Base-by-base conservation (phyloP, 768 basidiomycete species). In the Boletus rubescentipes region DNA sequence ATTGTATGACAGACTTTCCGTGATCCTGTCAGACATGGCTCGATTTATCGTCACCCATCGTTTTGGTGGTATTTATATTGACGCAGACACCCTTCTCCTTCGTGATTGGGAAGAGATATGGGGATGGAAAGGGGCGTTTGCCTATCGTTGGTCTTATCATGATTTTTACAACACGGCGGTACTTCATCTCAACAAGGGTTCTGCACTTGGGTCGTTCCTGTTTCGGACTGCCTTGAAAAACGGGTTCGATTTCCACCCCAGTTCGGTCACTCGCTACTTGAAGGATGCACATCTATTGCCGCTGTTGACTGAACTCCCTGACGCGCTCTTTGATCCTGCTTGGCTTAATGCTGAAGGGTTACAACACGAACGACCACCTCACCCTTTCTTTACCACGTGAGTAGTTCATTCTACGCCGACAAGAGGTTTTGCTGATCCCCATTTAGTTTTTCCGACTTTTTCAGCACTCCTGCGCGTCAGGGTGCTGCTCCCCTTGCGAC, bases 91-190 rank as follows among this genome's bases (percentile, higher is more conserved):
- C 4, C 80, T 98, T 62, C 79, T 98, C 60, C 77, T 97, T 15
- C 84, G 94, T 21, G 94, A 97, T 67, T 96, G 95, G 95, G 94
- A 97, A 70, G 94, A 96, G 66, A 78, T 97, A 4, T 97, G 92
- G 91, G 92, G 92, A 46, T 95, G 90, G 87, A 84, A 85, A 55
- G 93, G 94, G 39, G 91, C 93, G 14, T 97, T 96, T 66, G 93
- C 93, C 1, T 97, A 97, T 70, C 81, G 93, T 12, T 97, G 95
- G 94, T 91, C 87, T n/a, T 82, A 89, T 50, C 78, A 94, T 57
- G 84, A 90, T 63, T 91, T 88, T 65, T 96, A 96, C 73, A 96
- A 96, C 75, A 97, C 93, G 7, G 93, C 93, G 2, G 91, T 97
- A 7, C 78, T 97, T 53, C 85, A 86, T 56, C 81, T 98, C 81